Evolutionary conservation across 2,329 filamentous ascomycete species (phyloP), one percentile per base, ranked within the genome.

Genomic region (Domatiomyces globalis): DNA sequence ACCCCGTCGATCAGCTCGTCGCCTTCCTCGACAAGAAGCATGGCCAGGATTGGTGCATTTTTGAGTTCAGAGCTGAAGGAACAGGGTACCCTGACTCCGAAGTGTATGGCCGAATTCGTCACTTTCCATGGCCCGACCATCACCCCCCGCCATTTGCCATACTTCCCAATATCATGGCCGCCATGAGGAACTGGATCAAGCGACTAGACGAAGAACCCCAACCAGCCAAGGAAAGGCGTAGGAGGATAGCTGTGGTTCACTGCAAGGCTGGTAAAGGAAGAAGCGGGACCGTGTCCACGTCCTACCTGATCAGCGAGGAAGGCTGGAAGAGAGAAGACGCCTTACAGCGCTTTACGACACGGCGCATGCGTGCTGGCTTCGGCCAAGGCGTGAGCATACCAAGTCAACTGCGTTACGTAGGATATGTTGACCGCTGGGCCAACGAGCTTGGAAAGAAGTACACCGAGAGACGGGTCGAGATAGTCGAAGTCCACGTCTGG

Each of bases 201-300:
- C 76, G 76, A 12, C 71, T 73, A 8, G 71, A 73, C 10, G 61
- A 71, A 1, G 65, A 69, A 0, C 62, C 50, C 10, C 58, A 61
- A 3, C 51, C 62, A 10, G 51, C 53, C 2, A 51, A 66, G 19
- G 66, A 70, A 22, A 63, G 67, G 20, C 70, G 72, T 39, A 63
- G 67, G 20, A 75, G 87, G 33, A 87, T 96, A 0, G 84, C 84
- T 0, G 89, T 96, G 5, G 87, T 96, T 6, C 92, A 98, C 67
- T 96, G 92, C 73, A 96, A 96, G 66, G 92, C 92, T 1, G 92
- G 92, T 2, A 98, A 98, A 68, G 92, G 92, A 1, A 77, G 92
- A 48, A 94, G 87, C 58, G 92, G 92, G 3, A 95, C 87, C 0
- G 80, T 87, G 61, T 83, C 84, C 27, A 94, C 87, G 67, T 86